Percentiles rank a stretch among this genome's conserved stretches.
phyloP scores from a whole-genome alignment of 306 rosid genomes.

The Purshia tridentata region DNA sequence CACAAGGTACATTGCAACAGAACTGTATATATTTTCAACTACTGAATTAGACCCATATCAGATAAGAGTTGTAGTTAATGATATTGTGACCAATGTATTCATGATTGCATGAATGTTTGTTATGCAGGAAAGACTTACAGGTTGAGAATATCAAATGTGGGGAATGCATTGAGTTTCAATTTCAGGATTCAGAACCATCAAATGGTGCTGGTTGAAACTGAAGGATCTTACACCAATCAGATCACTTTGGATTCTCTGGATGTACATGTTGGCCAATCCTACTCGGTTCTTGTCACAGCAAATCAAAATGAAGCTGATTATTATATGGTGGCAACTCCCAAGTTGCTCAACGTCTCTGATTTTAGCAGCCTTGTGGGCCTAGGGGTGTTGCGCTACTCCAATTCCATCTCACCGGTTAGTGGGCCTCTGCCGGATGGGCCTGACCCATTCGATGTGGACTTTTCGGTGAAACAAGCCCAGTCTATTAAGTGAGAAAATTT shows the following conservation, averaged over 20 bases:
- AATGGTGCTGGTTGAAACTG: conserved; percentile 72
- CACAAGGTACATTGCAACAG: conserved; percentile 45
- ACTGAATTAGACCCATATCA: neutral
- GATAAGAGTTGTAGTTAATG: neutral
- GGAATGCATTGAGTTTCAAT: conserved; percentile 66
- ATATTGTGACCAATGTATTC: neutral
- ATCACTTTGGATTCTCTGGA: conserved; percentile 66
- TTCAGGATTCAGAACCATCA: conserved; percentile 75
- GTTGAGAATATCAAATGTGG: conserved; percentile 87
- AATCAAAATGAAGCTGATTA: conserved; percentile 64
- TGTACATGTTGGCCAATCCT: conserved; percentile 89
- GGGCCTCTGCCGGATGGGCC: conserved; percentile 66
- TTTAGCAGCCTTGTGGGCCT: conserved; percentile 40
- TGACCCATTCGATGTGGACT: conserved; percentile 56
- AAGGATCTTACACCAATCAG: conserved; percentile 77
- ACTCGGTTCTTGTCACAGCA: conserved; percentile 73
- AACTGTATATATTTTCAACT: neutral
- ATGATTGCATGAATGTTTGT: conserved; percentile 5
- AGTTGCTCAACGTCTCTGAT: conserved; percentile 28
- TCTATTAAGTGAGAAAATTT: conserved; percentile 55
- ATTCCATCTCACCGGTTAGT: conserved; percentile 41
- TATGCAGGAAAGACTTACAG: conserved; percentile 67
- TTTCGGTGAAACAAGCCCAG: conserved; percentile 63
- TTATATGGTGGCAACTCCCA: conserved; percentile 73
- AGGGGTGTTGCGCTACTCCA: conserved; percentile 60